These are phyloP conservation scores for Boletus bicolor DNA, from an alignment of 768 basidiomycete species.

Conservation along the genomic window DNA sequence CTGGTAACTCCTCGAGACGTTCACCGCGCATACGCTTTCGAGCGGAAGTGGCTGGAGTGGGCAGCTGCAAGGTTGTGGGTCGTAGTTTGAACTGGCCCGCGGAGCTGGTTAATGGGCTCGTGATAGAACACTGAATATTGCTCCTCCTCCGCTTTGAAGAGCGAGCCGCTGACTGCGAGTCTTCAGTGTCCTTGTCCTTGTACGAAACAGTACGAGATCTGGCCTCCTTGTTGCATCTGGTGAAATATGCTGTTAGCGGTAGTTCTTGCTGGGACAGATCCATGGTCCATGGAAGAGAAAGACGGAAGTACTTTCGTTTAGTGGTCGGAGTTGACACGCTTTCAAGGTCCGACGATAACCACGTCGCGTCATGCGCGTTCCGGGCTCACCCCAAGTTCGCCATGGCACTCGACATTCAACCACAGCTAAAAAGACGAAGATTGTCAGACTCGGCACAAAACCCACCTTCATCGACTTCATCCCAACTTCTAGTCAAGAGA, in stretches of 20 bases:
- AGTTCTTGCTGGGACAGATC: constrained; percentile 34
- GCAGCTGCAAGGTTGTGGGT: constrained; percentile 14
- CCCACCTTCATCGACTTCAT: constrained; percentile 40
- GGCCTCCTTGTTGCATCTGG: constrained; percentile 11
- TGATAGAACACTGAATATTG: background rate
- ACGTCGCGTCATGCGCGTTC: constrained; percentile 21
- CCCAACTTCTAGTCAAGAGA: constrained; percentile 76
- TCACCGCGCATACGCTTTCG: constrained; percentile 14
- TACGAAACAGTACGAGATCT: background rate
- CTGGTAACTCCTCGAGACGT: background rate
- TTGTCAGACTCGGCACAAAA: constrained; percentile 42
- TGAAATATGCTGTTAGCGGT: constrained; percentile 30
- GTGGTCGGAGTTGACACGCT: constrained; percentile 41
- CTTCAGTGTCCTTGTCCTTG: constrained; percentile 2
- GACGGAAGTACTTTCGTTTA: background rate
- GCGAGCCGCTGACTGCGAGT: constrained; percentile 2
- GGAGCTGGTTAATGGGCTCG: background rate
- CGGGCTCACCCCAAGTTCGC: background rate
- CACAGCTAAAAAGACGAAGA: constrained; percentile 57
- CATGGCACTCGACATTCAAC: constrained; percentile 28
- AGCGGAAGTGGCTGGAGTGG: constrained; percentile 20
- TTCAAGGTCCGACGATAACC: constrained; percentile 28
- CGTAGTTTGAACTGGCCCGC: constrained; percentile 4
- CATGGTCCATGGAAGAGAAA: constrained; percentile 11
- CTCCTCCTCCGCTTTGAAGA: constrained; percentile 22